phyloP scores from a whole-genome alignment of 1,139 yeast species.

The Yamadazyma mexicana region DNA sequence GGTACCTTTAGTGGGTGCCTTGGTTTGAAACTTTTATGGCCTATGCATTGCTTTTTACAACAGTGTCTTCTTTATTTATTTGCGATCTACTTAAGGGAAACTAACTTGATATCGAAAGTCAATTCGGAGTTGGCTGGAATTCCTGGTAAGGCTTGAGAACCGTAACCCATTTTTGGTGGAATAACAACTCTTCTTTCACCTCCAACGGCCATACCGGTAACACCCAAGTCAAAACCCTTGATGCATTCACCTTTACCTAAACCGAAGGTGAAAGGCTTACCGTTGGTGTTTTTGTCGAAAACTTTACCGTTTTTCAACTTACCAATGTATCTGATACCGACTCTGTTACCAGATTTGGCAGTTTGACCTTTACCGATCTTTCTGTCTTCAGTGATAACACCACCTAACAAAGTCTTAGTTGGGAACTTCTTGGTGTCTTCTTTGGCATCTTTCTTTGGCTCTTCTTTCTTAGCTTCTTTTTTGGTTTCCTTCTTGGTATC shows the following conservation, averaged over 20 bases:
- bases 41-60: too few species aligned
- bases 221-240: slow-evolving; percentile 98
- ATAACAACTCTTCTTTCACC: slow-evolving; percentile 98
- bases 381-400: slow-evolving; percentile 91
- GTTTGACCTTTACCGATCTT: slow-evolving; percentile 82
- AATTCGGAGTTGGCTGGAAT: slow-evolving; percentile 96
- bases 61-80: neutral
- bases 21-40: too few species aligned
- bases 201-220: slow-evolving; percentile 97
- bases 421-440: slow-evolving; percentile 45
- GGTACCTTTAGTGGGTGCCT: too few species aligned
- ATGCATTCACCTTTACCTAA: slow-evolving; percentile 98
- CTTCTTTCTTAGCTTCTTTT: slow-evolving; percentile 18
- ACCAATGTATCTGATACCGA: slow-evolving; percentile 97
- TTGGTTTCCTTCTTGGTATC: slow-evolving; percentile 19
- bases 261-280: slow-evolving; percentile 89
- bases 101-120: slow-evolving; percentile 93
- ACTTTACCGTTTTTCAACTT: slow-evolving; percentile 94
- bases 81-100: slow-evolving; percentile 81
- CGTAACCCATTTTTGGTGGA: slow-evolving; percentile 96
- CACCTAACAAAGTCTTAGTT: slow-evolving; percentile 85
- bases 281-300: slow-evolving; percentile 95
- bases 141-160: slow-evolving; percentile 91
- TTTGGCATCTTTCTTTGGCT: slow-evolving; percentile 24
- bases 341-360: slow-evolving; percentile 87